Conservation (phyloP, 805 yeast genomes). For the Suhomyces vadensis region DNA sequence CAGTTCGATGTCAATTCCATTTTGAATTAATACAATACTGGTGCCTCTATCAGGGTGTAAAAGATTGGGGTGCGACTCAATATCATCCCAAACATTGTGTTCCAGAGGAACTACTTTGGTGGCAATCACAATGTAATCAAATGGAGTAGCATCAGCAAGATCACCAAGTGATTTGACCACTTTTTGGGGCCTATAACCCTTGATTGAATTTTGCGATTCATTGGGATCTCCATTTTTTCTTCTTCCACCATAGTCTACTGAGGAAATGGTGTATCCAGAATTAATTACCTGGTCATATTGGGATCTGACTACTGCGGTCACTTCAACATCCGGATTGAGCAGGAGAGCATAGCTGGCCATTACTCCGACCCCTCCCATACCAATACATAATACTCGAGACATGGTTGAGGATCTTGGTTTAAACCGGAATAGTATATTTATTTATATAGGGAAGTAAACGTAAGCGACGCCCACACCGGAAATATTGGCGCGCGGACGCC, state of each 20-base stretch:
- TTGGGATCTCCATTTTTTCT: slow-evolving; percentile 15
- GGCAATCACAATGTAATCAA: slow-evolving; percentile 34
- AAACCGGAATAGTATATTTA: neutral
- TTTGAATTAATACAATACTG: slow-evolving; percentile 25
- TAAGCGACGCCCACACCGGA: neutral
- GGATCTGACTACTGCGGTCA: slow-evolving; percentile 35
- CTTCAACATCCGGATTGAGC: slow-evolving; percentile 24
- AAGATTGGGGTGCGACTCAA: slow-evolving; percentile 16
- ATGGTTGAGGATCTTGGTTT: slow-evolving; percentile 1
- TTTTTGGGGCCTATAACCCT: slow-evolving; percentile 25
- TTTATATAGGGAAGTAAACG: neutral
- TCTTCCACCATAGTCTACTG: slow-evolving; percentile 30
- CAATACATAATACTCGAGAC: slow-evolving; percentile 61
- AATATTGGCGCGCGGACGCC: neutral
- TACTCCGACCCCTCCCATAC: slow-evolving; percentile 88
- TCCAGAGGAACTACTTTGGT: slow-evolving; percentile 36
- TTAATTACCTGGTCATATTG: slow-evolving; percentile 28
- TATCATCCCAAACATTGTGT: slow-evolving; percentile 26
- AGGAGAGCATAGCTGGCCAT: slow-evolving; percentile 59
- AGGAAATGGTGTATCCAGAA: slow-evolving; percentile 32
- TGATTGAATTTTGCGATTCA: slow-evolving; percentile 18
- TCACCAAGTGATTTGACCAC: slow-evolving; percentile 31
- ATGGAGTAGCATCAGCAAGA: slow-evolving; percentile 18
- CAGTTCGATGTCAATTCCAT: slow-evolving; percentile 27
- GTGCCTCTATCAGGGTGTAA: slow-evolving; percentile 14